Base-by-base conservation (phyloP, 805 yeast species). In the Metschnikowia arizonensis region DNA sequence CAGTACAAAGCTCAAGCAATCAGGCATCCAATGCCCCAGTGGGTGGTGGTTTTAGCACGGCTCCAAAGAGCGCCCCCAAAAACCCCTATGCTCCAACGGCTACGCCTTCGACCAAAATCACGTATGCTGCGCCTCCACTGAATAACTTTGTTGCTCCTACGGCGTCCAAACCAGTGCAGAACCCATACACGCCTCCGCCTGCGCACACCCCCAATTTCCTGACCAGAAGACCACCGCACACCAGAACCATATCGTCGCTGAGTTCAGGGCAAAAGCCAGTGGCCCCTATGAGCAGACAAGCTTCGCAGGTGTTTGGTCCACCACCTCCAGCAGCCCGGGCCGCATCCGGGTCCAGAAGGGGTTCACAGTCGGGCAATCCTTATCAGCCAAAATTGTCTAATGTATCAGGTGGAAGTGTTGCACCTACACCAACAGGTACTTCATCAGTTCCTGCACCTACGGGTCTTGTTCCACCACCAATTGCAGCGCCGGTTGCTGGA, bases 101-200 rank as follows among this genome's bases (percentile, higher is more conserved):
- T 10, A 37, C 55, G 7, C 40, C 52, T 0, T 37, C 56, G 1
- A 48, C 66, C 17, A 48, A 58, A 42, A 63, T 58, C 44, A 60
- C 69, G 5, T 64, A 72, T 48, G 66, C 70, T 14, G 63, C 72
- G 40, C 59, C 69, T 14, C 58, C 64, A 17, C 34, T 55, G 25
- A 53, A 53, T 18, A 47, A 52, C 28, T 49, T 47, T 28, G 48
- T 46, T 30, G 42, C 54, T 2, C 53, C 60, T 24, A 50, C 48
- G 12, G 40, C 53, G 3, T 33, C 52, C 5, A 24, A 44, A 14
- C 52, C 41, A 21, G 40, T 42, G 17, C 45, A 40, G 21, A 50
- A 50, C 39, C 54, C 54, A 11, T 50, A 50, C 28, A 41, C 54
- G 9, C 54, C 54, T 8, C 34, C 42, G 8, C 26, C 39, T 2